Conservation (phyloP, 2,329 filamentous ascomycete species). For the Metarhizium robertsii region DNA sequence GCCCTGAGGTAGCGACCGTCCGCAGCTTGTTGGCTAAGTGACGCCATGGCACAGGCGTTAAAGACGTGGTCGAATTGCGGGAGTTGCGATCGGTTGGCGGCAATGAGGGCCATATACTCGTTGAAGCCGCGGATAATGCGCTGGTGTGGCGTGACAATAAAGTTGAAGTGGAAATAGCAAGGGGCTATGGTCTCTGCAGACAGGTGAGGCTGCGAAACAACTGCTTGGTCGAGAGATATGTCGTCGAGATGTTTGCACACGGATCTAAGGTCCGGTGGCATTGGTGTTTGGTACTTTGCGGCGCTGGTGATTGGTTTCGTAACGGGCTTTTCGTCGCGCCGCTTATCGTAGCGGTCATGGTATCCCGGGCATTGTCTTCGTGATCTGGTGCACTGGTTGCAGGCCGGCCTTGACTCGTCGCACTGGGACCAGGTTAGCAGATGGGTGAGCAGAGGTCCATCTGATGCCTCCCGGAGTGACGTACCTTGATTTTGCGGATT, state of each 20-base stretch:
- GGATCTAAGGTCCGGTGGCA: neutral
- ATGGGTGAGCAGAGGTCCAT: neutral
- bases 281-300: neutral
- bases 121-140: neutral
- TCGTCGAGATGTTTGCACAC: neutral
- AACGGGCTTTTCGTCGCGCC: neutral
- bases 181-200: neutral
- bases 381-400: neutral
- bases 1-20: neutral
- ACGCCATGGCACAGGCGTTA: neutral
- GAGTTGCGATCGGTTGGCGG: neutral
- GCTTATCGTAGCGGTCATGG: neutral
- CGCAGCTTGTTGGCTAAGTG: neutral
- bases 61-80: neutral
- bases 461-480: neutral
- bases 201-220: neutral
- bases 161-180: conserved; percentile 1
- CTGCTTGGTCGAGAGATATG: neutral
- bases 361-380: neutral
- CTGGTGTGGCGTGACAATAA: neutral
- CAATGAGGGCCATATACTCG: neutral
- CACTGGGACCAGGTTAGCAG: neutral
- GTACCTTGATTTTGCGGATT: conserved; percentile 1
- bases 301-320: neutral
- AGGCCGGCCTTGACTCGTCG: neutral